Percentiles rank a stretch among this genome's conserved stretches.
Evolutionary conservation across 2,329 filamentous ascomycete species (phyloP).

Genomic region (Sordariomycetes sp.): DNA sequence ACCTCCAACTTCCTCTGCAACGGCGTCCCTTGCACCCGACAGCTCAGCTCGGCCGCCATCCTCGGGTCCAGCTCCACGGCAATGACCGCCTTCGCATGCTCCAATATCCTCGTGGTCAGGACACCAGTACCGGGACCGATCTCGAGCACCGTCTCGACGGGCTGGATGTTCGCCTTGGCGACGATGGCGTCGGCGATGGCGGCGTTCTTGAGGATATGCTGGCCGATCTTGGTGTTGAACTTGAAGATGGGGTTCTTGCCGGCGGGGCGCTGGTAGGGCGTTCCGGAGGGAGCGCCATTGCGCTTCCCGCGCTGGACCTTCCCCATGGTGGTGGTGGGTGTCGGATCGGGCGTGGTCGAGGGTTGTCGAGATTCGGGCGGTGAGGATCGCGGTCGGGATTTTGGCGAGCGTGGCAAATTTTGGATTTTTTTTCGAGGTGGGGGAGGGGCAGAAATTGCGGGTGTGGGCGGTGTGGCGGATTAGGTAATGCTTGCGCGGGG

Average conservation of each 20-base stretch:
- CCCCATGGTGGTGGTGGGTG: not conserved
- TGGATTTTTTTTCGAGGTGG: not conserved
- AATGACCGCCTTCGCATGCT: conserved; percentile 71
- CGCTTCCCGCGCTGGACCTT: conserved; percentile 5
- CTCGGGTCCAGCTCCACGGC: conserved; percentile 89
- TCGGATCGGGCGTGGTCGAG: not conserved
- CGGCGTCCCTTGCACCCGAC: conserved; percentile 84
- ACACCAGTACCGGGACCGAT: conserved; percentile 82
- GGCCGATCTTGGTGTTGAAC: conserved; percentile 6
- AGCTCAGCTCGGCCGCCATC: conserved; percentile 93
- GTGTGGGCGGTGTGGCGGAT: not conserved
- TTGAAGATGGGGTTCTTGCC: conserved; percentile 49
- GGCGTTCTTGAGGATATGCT: conserved; percentile 74
- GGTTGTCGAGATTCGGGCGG: not conserved
- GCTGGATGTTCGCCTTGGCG: conserved; percentile 76
- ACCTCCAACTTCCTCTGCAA: conserved; percentile 78
- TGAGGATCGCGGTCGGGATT: not conserved
- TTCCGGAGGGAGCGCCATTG: not conserved
- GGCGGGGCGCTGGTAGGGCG: conserved; percentile 46
- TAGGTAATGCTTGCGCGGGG: not conserved
- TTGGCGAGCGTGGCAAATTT: not conserved
- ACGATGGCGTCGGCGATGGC: conserved; percentile 65
- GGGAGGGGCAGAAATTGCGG: not conserved
- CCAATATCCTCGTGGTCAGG: conserved; percentile 77
- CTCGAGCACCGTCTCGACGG: conserved; percentile 83